Percentiles rank a stretch among this genome's conserved stretches.
Conservation (phyloP, 1,139 yeast genomes). For the Candida glucosophila region DNA sequence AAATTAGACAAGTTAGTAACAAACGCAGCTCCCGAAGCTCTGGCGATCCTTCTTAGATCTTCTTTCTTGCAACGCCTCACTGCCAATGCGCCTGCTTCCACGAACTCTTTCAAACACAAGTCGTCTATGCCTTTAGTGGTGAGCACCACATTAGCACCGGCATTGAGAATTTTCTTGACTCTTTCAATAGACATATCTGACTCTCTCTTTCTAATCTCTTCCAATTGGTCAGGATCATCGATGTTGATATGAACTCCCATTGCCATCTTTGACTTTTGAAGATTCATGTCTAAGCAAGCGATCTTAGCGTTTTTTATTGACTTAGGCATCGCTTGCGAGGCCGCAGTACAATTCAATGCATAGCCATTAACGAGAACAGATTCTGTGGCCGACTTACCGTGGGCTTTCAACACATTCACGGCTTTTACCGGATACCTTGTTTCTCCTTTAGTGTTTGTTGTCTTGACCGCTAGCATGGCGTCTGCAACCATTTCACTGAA, state of each 20-base stretch:
- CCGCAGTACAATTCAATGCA: constrained; percentile 95
- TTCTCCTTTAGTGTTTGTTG: constrained; percentile 83
- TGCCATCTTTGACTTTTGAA: constrained; percentile 96
- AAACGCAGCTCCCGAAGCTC: constrained; percentile 96
- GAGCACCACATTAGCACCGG: constrained; percentile 95
- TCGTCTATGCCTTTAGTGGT: constrained; percentile 99
- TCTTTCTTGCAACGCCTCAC: constrained; percentile 97
- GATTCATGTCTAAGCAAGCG: constrained; percentile 88
- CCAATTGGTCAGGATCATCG: constrained; percentile 95
- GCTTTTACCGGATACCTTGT: constrained; percentile 94
- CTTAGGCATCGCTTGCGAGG: constrained; percentile 94
- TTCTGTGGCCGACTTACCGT: constrained; percentile 87
- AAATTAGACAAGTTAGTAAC: constrained; percentile 81
- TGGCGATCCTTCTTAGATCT: constrained; percentile 91
- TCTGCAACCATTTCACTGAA: constrained; percentile 89
- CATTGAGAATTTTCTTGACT: constrained; percentile 72
- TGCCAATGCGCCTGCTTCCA: constrained; percentile 94
- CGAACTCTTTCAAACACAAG: constrained; percentile 88
- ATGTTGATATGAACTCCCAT: constrained; percentile 97
- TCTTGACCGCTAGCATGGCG: constrained; percentile 91
- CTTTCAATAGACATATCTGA: constrained; percentile 85
- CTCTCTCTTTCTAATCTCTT: constrained; percentile 91
- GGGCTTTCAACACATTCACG: constrained; percentile 91
- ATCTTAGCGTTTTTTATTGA: constrained; percentile 67
- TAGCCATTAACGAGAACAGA: constrained; percentile 86